These are phyloP conservation scores for Candida tropicalis DNA, from an alignment of 1,139 yeast species.

Conservation along the genomic window DNA sequence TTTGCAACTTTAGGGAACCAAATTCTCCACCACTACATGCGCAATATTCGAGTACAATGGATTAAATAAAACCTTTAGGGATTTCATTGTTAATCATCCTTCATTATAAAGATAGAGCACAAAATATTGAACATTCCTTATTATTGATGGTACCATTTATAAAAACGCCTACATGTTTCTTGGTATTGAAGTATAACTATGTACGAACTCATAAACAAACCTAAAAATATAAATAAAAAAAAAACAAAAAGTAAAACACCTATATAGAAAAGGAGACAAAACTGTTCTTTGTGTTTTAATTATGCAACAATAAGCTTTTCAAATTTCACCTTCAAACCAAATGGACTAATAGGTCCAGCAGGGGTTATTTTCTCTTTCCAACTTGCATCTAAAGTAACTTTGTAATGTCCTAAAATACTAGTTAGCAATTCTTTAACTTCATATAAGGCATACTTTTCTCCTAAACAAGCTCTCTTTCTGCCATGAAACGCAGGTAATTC, in stretches of 20 bases:
- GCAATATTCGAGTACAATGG: too few relatives aligned
- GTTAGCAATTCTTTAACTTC: constrained; percentile 45
- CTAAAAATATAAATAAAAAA: background rate
- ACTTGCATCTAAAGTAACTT: constrained; percentile 36
- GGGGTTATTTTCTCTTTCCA: constrained; percentile 60
- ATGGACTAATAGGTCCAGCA: constrained; percentile 33
- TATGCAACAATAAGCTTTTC: constrained; percentile 12
- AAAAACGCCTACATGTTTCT: too few relatives aligned
- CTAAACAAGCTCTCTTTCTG: constrained; percentile 61
- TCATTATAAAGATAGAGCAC: too few relatives aligned
- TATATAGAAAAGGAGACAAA: too few relatives aligned
- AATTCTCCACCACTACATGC: background rate
- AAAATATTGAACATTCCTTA: too few relatives aligned
- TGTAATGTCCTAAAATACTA: constrained; percentile 36
- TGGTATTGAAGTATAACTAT: background rate
- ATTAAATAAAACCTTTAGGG: too few relatives aligned
- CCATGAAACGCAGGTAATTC: constrained; percentile 62
- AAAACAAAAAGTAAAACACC: background rate
- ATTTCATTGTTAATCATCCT: too few relatives aligned
- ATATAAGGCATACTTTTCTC: constrained; percentile 58
- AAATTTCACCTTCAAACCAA: constrained; percentile 20
- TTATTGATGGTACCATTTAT: too few relatives aligned
- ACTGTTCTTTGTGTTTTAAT: too few relatives aligned
- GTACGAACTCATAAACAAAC: background rate
- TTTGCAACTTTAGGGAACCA: constrained; percentile 5